Evolutionary conservation across 768 basidiomycete species (phyloP), one percentile per base, ranked within the genome.

Genomic region (Pleurotus giganteus): DNA sequence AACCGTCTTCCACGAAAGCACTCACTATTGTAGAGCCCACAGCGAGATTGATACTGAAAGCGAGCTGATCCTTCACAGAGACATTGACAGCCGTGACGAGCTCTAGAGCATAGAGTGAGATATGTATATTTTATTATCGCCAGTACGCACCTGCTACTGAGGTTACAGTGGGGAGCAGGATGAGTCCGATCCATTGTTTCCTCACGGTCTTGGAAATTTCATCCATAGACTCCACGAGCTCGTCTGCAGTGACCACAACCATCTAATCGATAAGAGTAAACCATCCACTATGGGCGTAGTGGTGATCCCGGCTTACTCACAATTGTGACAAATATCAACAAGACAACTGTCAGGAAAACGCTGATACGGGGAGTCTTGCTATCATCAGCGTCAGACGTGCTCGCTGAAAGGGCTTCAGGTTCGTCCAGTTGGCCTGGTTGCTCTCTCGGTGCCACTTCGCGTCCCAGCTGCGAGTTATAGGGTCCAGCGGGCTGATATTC

Each of bases 51-150:
- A 94, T 81, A 55, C 89, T 90, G 15, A 44, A 53, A 50, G 88
- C 85, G 37, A 95, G 75, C 65, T 91, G 89, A 63, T 86, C 84
- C 69, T 88, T 86, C 47, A 91, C 87, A 0, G 94, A 92, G n/a
- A 91, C 90, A 32, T 86, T 91, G 58, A 97, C 81, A 9, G 93
- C 92, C 4, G 90, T 95, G 53, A 94, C 83, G 60, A 91, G 93
- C 71, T 97, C 94, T 82, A 68, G 53, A 58, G n/a, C n/a, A 60
- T 41, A 61, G 47, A 17, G 27, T 21, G 43, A 27, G 19, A 43
- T 11, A 41, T 27, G 17, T 32, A 43, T 29, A 32, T 6, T 9
- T 8, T 2, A 41, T 12, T 15, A 31, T 41, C 15, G 15, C 32
- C 23, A 8, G 21, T 4, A 54, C 49, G 19, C 32, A 88, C 89